phyloP scores from a whole-genome alignment of 1,284 basidiomycete genomes.

The Trichosporon ovoides region DNA sequence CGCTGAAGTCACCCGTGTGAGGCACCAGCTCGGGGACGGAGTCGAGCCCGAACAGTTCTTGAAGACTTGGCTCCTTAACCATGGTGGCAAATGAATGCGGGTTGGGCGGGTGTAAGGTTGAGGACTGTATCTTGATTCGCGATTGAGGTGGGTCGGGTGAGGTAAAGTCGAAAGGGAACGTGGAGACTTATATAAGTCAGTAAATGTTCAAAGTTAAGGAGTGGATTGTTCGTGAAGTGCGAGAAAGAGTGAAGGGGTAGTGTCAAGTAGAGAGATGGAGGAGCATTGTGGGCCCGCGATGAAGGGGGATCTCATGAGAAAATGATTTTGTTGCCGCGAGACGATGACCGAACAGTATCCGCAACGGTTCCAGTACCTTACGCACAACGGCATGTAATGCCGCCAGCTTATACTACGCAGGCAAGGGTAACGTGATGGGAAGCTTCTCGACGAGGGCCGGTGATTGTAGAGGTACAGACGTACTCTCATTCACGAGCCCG shows the following conservation, averaged over 20 bases:
- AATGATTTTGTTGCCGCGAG: constrained; percentile 3
- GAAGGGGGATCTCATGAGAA: background rate
- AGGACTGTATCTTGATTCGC: background rate
- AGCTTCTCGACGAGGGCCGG: no score
- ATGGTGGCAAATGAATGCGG: constrained; percentile 3
- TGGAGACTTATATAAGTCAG: background rate
- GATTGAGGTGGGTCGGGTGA: background rate
- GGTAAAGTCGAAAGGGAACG: background rate
- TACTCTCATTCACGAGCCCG: no score
- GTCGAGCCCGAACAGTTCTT: constrained; percentile 23
- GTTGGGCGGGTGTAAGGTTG: background rate
- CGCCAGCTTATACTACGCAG: background rate
- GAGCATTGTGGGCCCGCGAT: background rate
- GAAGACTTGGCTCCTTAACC: constrained; percentile 12
- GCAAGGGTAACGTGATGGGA: background rate
- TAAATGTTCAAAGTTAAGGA: background rate
- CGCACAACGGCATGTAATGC: background rate
- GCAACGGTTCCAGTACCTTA: background rate
- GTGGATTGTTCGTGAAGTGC: background rate
- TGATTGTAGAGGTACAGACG: no score
- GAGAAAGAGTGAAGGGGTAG: background rate
- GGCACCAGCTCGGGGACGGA: constrained; percentile 33
- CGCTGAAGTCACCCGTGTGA: constrained; percentile 36
- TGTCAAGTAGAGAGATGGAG: background rate
- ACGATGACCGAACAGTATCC: background rate